A percentile compares a stretch with the other conserved stretches of the same genome.
Evolutionary conservation across 164 flowering plant genomes (phyloP).

Genomic region (Vitis cinerea): DNA sequence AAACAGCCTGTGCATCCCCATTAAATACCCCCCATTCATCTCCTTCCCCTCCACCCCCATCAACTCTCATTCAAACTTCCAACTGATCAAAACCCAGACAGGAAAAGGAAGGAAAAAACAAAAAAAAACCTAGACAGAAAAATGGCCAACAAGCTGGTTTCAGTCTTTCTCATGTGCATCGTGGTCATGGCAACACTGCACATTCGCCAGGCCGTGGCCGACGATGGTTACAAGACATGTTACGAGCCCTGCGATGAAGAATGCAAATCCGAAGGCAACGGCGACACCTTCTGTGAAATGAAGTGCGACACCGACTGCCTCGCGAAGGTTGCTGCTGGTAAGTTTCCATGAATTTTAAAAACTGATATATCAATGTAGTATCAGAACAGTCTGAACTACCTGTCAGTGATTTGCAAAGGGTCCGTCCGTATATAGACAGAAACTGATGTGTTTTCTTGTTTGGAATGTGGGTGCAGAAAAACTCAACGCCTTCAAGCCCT

Average conservation of each 20-base stretch:
- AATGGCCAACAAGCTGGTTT: slow-evolving; percentile 24
- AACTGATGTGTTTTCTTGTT: too few relatives aligned
- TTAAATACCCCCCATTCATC: background rate
- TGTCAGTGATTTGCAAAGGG: too few relatives aligned
- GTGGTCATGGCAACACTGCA: slow-evolving; percentile 15
- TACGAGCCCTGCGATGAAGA: slow-evolving; percentile 9
- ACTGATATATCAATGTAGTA: too few relatives aligned
- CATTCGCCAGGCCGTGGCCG: background rate
- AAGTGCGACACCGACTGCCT: slow-evolving; percentile 23
- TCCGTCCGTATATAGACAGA: too few relatives aligned
- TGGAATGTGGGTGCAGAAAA: too few relatives aligned
- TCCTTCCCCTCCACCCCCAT: too few relatives aligned
- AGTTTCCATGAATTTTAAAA: background rate
- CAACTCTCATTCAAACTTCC: background rate
- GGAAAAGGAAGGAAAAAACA: background rate
- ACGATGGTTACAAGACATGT: background rate
- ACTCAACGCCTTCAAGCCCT: too few relatives aligned
- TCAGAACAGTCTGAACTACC: too few relatives aligned
- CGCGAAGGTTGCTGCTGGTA: slow-evolving; percentile 9
- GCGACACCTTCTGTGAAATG: slow-evolving; percentile 26
- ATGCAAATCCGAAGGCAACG: slow-evolving; percentile 5
- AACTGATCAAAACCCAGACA: background rate
- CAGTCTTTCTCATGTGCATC: slow-evolving; percentile 22
- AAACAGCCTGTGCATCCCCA: background rate
- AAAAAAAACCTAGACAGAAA: background rate